Evolutionary conservation across 495 filamentous ascomycete species (phyloP), one percentile per base, ranked within the genome.

Genomic region (Copromyces sp.): DNA sequence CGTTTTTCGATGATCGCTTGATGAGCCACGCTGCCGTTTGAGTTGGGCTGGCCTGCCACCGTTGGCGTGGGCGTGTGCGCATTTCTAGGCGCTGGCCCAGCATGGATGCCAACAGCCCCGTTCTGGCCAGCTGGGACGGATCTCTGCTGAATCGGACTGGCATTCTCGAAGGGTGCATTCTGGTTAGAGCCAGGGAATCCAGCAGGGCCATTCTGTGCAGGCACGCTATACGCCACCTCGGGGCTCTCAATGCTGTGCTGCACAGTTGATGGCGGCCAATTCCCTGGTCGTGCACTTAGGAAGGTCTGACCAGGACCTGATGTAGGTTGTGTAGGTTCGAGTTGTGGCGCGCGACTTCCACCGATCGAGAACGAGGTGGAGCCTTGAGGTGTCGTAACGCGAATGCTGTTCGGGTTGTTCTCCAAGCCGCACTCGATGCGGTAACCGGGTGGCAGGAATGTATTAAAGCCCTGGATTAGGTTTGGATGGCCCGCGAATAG

Each of bases 391-490:
- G 96, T 99, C 0, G 96, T 99, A 59, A 99, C 96, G 44, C 96
- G 89, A 76, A 99, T 99, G 3, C 92, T 91, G 78, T 98, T 95
- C 9, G 94, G 94, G 76, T 98, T 94, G 71, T 95, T 93, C 47
- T 91, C 90, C 6, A 93, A 90, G 11, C 94, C 94, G 77, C 96
- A 99, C 77, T 99, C 96, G 73, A 99, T 99, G 39, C 94, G 89
- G 79, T 98, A 99, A 4, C 96, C 96, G 6, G 96, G 96, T 4
- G 96, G 96, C 9, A 99, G 85, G 78, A 99, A 99, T 0, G 96
- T 99, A 76, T 99, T 99, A 82, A 99, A 99, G 0, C 96, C 96
- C 79, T 98, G 95, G 47, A 99, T 98, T 3, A 99, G 88, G 75
- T 93, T 94, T 16, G 96, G 96, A 80, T 99, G 94, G 4, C 96